phyloP scores from a whole-genome alignment of 2,329 filamentous ascomycete species.

The Fusarium oligoseptatum region DNA sequence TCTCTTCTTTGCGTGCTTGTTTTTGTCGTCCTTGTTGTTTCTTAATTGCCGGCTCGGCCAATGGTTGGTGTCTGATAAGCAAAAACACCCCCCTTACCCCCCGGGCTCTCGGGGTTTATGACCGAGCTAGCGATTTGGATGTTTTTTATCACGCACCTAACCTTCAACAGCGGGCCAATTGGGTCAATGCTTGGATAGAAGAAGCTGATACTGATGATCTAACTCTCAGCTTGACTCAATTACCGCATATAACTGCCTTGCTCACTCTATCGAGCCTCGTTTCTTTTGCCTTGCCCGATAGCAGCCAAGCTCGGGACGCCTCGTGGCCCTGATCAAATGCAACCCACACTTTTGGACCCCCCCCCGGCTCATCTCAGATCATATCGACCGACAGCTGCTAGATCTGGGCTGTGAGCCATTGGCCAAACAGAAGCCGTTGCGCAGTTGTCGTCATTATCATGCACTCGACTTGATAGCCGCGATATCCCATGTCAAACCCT shows the following conservation, averaged over 20 bases:
- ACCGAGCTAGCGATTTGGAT: constrained; percentile 7
- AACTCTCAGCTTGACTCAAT: not conserved
- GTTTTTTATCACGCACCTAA: not conserved
- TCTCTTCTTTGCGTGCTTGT: constrained; percentile 14
- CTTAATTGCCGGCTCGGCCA: constrained; percentile 28
- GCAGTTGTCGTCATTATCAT: constrained; percentile 1
- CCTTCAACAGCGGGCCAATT: not conserved
- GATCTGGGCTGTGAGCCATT: constrained; percentile 9
- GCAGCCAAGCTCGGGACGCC: constrained; percentile 7
- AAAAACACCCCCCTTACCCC: constrained; percentile 12
- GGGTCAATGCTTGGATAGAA: not conserved
- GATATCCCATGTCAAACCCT: not conserved
- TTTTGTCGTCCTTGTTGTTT: constrained; percentile 2
- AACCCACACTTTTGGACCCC: constrained; percentile 13
- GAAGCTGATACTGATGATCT: not conserved
- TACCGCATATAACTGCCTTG: not conserved
- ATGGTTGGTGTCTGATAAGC: constrained; percentile 33
- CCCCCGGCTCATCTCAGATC: constrained; percentile 38
- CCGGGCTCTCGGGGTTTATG: constrained; percentile 5
- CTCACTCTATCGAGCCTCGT: not conserved
- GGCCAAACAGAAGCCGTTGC: constrained; percentile 18
- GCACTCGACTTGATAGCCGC: not conserved
- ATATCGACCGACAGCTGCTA: constrained; percentile 13
- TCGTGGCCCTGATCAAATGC: not conserved
- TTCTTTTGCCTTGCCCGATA: not conserved